Evolutionary conservation across 1,139 yeast genomes (phyloP).

Genomic region (Zygosaccharomyces pseudobailii): DNA sequence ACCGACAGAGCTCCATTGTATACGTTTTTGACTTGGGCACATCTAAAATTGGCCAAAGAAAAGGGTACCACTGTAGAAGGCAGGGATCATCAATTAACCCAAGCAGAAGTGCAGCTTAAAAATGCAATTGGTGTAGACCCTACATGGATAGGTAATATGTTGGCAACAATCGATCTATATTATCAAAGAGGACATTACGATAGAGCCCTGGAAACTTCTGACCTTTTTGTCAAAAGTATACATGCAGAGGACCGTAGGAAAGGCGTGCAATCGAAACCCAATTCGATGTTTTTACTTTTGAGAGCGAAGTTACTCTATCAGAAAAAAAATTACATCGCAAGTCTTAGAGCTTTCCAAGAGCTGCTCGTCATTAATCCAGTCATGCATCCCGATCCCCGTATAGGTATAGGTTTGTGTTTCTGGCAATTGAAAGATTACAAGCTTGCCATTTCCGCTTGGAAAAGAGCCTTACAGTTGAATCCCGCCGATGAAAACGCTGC

Average conservation of each 20-base stretch:
- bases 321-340: constrained; percentile 66
- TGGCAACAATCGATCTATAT: constrained; percentile 55
- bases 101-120: constrained; percentile 36
- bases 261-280: constrained; percentile 37
- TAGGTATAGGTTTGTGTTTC: constrained; percentile 91
- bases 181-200: constrained; percentile 51
- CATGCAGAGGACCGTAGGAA: constrained; percentile 31
- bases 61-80: constrained; percentile 32
- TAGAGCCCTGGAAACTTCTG: constrained; percentile 61
- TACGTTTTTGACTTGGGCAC: constrained; percentile 70
- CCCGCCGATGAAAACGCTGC: constrained; percentile 59
- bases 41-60: constrained; percentile 46
- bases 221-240: constrained; percentile 45
- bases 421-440: constrained; percentile 80
- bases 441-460: constrained; percentile 81
- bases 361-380: constrained; percentile 72
- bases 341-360: constrained; percentile 79
- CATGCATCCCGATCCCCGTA: constrained; percentile 84
- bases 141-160: constrained; percentile 43
- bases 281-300: constrained; percentile 75
- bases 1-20: constrained; percentile 53
- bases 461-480: constrained; percentile 65
- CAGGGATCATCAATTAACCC: constrained; percentile 29
- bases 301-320: constrained; percentile 77
- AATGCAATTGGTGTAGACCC: constrained; percentile 40